Percentiles rank a stretch among this genome's conserved stretches.
Conservation (phyloP, 2,329 filamentous ascomycete species). For the Nothophoma quercina region DNA sequence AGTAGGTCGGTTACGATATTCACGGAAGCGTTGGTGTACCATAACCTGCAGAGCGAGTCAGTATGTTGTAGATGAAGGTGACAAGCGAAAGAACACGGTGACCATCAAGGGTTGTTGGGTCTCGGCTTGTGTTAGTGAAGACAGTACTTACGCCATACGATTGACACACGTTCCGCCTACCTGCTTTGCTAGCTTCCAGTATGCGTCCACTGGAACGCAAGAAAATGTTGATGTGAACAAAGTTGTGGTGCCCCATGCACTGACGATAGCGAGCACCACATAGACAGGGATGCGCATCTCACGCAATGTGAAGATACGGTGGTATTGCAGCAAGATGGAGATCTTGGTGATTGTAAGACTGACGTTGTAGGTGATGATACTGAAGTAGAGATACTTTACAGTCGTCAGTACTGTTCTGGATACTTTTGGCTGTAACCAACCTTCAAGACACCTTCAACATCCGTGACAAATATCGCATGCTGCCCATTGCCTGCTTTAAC, state of each 20-base stretch:
- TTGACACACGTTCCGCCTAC: constrained; percentile 11
- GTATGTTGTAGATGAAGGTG: not conserved
- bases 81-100: too few species aligned
- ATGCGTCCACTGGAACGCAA: constrained; percentile 34
- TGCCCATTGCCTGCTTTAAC: constrained; percentile 31
- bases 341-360: constrained; percentile 35
- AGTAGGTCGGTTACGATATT: constrained; percentile 38
- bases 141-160: constrained; percentile 2
- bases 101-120: too few species aligned
- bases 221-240: constrained; percentile 27
- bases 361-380: constrained; percentile 35
- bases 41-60: constrained; percentile 11
- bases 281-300: constrained; percentile 35
- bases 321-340: constrained; percentile 40
- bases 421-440: constrained; percentile 9
- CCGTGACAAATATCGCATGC: constrained; percentile 31
- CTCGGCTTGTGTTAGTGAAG: not conserved
- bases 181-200: constrained; percentile 24
- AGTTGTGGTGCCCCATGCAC: constrained; percentile 22
- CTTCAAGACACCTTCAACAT: constrained; percentile 23
- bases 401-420: constrained; percentile 2
- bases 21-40: constrained; percentile 30
- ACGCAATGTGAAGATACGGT: constrained; percentile 34
- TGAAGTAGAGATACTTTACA: constrained; percentile 36
- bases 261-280: constrained; percentile 29